phyloP scores from a whole-genome alignment of 2,329 filamentous ascomycete genomes.

The Aspergillus terreus region DNA sequence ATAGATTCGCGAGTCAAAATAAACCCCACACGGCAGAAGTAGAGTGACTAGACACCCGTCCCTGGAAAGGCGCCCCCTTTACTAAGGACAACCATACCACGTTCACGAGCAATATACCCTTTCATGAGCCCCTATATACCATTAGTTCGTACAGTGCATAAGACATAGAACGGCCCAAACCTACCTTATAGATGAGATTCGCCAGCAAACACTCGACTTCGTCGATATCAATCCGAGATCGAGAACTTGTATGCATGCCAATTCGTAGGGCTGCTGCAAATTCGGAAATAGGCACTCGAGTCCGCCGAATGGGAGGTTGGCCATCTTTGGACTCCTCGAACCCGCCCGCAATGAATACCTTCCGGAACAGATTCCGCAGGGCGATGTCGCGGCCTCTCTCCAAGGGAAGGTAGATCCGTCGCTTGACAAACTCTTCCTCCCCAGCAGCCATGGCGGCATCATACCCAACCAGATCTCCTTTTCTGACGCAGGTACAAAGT shows the following conservation, averaged over 20 bases:
- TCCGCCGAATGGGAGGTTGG: constrained; percentile 58
- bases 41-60: constrained; percentile 59
- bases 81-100: constrained; percentile 85
- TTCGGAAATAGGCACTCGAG: constrained; percentile 75
- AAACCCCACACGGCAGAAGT: no score
- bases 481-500: constrained; percentile 73
- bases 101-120: constrained; percentile 91
- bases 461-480: constrained; percentile 77
- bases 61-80: constrained; percentile 92
- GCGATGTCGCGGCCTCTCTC: constrained; percentile 90
- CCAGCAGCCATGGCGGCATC: constrained; percentile 75
- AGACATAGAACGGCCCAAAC: constrained; percentile 17
- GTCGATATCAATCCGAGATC: constrained; percentile 70
- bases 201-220: constrained; percentile 94
- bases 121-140: constrained; percentile 81
- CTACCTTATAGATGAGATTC: constrained; percentile 97
- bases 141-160: constrained; percentile 8
- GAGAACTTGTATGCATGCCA: constrained; percentile 50
- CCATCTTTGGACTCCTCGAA: constrained; percentile 74
- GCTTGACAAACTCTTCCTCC: constrained; percentile 89
- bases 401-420: constrained; percentile 89
- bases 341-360: constrained; percentile 82
- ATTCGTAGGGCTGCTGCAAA: constrained; percentile 82
- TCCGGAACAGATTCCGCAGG: constrained; percentile 83
- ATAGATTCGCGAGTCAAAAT: no score